Conservation (phyloP, 202 grass and related monocot genomes). For the Schoenoplectus tabernaemontani region DNA sequence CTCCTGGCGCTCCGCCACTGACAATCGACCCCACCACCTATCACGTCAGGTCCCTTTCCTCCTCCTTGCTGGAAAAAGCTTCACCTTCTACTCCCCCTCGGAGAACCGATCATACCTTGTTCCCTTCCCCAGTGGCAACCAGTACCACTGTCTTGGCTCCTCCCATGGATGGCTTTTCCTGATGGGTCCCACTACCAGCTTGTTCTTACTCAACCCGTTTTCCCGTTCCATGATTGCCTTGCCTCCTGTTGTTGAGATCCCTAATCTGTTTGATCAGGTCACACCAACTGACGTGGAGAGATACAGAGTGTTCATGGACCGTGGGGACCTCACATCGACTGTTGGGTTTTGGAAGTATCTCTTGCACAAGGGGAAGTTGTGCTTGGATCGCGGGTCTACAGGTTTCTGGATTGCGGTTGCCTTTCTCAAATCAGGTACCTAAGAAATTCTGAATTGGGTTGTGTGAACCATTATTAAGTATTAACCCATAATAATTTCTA, state of each 20-base stretch:
- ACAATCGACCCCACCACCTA: slow-evolving; percentile 15
- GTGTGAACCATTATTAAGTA: no score
- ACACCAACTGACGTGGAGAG: slow-evolving; percentile 12
- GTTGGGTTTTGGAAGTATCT: slow-evolving; percentile 26
- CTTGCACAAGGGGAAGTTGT: slow-evolving; percentile 24
- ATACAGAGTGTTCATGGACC: background rate
- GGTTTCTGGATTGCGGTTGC: slow-evolving; percentile 5
- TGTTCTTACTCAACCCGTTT: slow-evolving; percentile 24
- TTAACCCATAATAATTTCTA: background rate
- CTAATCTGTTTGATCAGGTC: slow-evolving; percentile 23
- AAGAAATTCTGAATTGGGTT: background rate
- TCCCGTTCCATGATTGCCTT: background rate
- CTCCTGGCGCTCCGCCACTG: slow-evolving; percentile 18
- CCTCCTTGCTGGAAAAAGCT: background rate
- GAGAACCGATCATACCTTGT: slow-evolving; percentile 2
- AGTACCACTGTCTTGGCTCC: slow-evolving; percentile 16
- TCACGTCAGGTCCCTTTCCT: slow-evolving; percentile 25
- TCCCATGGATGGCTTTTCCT: slow-evolving; percentile 30
- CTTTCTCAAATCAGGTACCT: slow-evolving; percentile 23
- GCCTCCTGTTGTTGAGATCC: slow-evolving; percentile 22
- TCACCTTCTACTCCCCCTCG: background rate
- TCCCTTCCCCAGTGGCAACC: background rate
- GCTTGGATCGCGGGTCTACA: background rate
- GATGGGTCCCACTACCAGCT: background rate
- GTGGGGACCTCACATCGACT: no score